A percentile compares a stretch with the other conserved stretches of the same genome.
Conservation (phyloP, 306 rosid species). For the peach (Prunus persica) region Prunus_persica_NCBIv2 NC_034014.1:24126501-24127000, state of each 20-base stretch:
- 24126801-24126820: slow-evolving; percentile 75
- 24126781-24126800: slow-evolving; percentile 68
- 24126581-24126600: slow-evolving; percentile 86
- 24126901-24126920: slow-evolving; percentile 54
- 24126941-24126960: slow-evolving; percentile 30
- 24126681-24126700: slow-evolving; percentile 92
- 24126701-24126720: slow-evolving; percentile 75
- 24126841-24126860: slow-evolving; percentile 75
- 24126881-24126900: slow-evolving; percentile 79
- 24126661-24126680: slow-evolving; percentile 89
- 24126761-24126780: slow-evolving; percentile 82
- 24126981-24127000: slow-evolving; percentile 63
- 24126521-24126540: slow-evolving; percentile 93
- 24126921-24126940: slow-evolving; percentile 50
- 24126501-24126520: slow-evolving; percentile 97
- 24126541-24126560: slow-evolving; percentile 80
- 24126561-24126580: slow-evolving; percentile 86
- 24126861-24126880: slow-evolving; percentile 83
- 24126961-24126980: not conserved
- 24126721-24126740: slow-evolving; percentile 76
- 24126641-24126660: slow-evolving; percentile 90
- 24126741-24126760: slow-evolving; percentile 62
- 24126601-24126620: slow-evolving; percentile 81
- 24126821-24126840: slow-evolving; percentile 91
- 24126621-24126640: slow-evolving; percentile 81